A percentile compares a stretch with the other conserved stretches of the same genome.
These are phyloP conservation scores for Passiflora organensis DNA, from an alignment of 345 rosid species.

Conservation along the genomic window DNA sequence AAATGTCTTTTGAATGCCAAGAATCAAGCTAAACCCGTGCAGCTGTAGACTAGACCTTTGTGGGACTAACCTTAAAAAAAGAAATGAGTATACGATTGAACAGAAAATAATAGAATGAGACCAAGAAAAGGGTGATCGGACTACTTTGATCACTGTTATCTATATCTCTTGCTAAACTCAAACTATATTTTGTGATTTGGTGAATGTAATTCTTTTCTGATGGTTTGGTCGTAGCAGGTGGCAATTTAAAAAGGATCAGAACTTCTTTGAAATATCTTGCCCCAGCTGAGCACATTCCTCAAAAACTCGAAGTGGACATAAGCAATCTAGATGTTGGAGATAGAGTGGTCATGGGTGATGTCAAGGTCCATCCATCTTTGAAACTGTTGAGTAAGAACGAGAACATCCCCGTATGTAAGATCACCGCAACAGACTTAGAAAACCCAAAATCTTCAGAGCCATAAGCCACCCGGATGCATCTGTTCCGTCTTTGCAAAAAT, in stretches of 20 bases:
- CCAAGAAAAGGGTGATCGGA: too few relatives aligned
- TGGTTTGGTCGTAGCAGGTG: constrained; percentile 48
- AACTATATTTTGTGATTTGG: too few relatives aligned
- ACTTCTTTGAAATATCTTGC: constrained; percentile 46
- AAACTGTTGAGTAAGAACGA: constrained; percentile 76
- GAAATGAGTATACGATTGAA: too few relatives aligned
- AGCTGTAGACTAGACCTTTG: too few relatives aligned
- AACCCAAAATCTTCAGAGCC: constrained; percentile 23
- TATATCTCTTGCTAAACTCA: too few relatives aligned
- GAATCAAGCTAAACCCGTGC: too few relatives aligned
- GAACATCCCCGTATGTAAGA: constrained; percentile 71
- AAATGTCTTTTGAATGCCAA: not conserved
- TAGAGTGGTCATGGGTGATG: constrained; percentile 48
- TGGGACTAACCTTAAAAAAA: too few relatives aligned
- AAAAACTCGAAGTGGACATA: constrained; percentile 75
- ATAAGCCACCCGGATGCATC: not conserved
- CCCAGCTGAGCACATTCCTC: constrained; percentile 74
- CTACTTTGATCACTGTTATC: too few relatives aligned
- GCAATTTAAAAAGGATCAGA: constrained; percentile 48
- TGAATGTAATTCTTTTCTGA: too few relatives aligned
- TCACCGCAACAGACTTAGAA: constrained; percentile 39
- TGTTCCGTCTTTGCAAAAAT: not conserved
- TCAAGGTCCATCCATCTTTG: constrained; percentile 60
- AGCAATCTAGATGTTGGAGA: constrained; percentile 79
- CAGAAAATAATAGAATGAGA: too few relatives aligned